Conservation (phyloP, 2,329 filamentous ascomycete genomes). For the Botryotinia convoluta region DNA sequence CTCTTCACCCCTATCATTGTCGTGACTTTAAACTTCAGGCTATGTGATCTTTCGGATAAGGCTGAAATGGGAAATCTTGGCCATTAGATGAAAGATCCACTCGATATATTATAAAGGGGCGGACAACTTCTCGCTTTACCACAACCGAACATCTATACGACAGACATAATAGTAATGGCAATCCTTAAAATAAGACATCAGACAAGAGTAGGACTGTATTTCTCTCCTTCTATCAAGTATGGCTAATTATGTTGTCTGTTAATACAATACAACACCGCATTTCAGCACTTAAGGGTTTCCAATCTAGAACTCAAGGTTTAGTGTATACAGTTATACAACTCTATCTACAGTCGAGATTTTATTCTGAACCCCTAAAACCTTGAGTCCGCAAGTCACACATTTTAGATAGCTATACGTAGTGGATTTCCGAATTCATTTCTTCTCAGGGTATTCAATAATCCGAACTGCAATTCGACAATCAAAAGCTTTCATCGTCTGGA, state of each 20-base stretch:
- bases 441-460: no score
- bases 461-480: no score
- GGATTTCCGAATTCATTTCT: no score
- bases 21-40: not conserved
- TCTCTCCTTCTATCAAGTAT: not conserved
- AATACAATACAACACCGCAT: not conserved
- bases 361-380: not conserved
- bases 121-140: not conserved
- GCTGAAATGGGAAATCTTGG: not conserved
- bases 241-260: rapidly evolving
- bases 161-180: not conserved
- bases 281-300: not conserved
- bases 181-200: not conserved
- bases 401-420: no score
- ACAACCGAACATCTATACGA: not conserved
- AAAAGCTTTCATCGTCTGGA: no score
- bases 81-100: not conserved
- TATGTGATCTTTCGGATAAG: not conserved
- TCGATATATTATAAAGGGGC: not conserved
- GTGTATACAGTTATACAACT: not conserved
- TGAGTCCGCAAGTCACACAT: no score
- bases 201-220: not conserved
- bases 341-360: not conserved
- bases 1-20: not conserved
- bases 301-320: not conserved